Conservation (phyloP, 2,329 filamentous ascomycete genomes). For the Botrytis medusae region DNA sequence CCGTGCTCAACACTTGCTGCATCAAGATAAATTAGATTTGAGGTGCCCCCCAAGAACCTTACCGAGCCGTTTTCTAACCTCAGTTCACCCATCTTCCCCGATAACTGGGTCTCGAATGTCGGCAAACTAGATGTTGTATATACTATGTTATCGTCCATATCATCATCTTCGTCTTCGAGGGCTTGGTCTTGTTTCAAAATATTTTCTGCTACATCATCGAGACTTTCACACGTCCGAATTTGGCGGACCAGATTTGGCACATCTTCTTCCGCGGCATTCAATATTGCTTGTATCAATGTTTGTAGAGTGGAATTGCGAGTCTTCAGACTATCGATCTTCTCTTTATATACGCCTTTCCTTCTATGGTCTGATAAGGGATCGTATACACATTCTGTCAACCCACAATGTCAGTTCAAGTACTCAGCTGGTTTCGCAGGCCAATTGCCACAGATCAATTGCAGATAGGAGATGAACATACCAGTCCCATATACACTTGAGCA, state of each 20-base stretch:
- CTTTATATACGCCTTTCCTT: conserved; percentile 93
- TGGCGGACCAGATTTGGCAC: conserved; percentile 77
- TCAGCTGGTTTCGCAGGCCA: not conserved
- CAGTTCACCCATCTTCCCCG: conserved; percentile 90
- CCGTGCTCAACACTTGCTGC: conserved; percentile 45
- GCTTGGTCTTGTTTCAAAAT: conserved; percentile 39
- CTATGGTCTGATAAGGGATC: conserved; percentile 95
- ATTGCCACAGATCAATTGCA: not conserved
- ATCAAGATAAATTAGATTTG: conserved; percentile 82
- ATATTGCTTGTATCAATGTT: conserved; percentile 86
- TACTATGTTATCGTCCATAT: conserved; percentile 45
- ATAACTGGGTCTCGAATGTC: conserved; percentile 71
- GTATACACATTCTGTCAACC: conserved; percentile 72
- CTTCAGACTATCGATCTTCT: conserved; percentile 86
- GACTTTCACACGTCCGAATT: conserved; percentile 79
- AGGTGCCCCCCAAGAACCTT: conserved; percentile 91
- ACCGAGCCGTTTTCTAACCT: conserved; percentile 83
- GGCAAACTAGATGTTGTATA: conserved; percentile 45
- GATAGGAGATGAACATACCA: conserved; percentile 31
- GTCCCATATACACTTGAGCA: conserved; percentile 92
- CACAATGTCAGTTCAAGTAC: conserved; percentile 16
- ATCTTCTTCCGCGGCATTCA: conserved; percentile 87
- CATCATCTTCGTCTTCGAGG: conserved; percentile 42
- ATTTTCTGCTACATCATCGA: conserved; percentile 40
- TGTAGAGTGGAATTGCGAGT: conserved; percentile 85